Conservation (phyloP, 768 basidiomycete species). For the Mycena epipterygia region DNA sequence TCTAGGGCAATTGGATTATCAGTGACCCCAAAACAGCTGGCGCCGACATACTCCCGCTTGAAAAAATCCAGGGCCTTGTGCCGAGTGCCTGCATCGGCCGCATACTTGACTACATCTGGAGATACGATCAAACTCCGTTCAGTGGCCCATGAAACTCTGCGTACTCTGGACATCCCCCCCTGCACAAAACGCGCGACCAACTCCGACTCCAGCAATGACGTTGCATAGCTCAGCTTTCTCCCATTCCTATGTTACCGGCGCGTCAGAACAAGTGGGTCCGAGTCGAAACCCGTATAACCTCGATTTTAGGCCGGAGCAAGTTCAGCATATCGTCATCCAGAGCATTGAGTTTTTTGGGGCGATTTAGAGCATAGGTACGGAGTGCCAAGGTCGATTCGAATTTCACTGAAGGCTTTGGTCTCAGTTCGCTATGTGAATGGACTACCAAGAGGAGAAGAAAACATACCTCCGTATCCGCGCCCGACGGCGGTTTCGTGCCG, state of each 20-base stretch:
- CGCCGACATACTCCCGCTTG: slow-evolving; percentile 80
- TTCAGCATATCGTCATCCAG: slow-evolving; percentile 85
- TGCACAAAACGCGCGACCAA: slow-evolving; percentile 88
- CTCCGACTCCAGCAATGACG: slow-evolving; percentile 79
- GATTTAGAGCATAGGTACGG: slow-evolving; percentile 84
- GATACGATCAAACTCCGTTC: slow-evolving; percentile 5
- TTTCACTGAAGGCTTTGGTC: slow-evolving; percentile 63
- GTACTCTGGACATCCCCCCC: slow-evolving; percentile 94
- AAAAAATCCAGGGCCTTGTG: slow-evolving; percentile 87
- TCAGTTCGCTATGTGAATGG: slow-evolving; percentile 35
- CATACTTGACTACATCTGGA: slow-evolving; percentile 70
- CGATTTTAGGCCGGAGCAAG: slow-evolving; percentile 77
- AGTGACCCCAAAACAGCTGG: slow-evolving; percentile 27
- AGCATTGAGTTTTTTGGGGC: slow-evolving; percentile 85
- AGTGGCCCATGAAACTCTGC: slow-evolving; percentile 47
- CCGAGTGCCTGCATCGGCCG: slow-evolving; percentile 64
- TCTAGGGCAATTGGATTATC: slow-evolving; percentile 54
- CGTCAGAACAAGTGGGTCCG: slow-evolving; percentile 26
- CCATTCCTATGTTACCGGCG: slow-evolving; percentile 72
- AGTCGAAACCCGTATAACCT: slow-evolving; percentile 60
- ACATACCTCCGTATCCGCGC: slow-evolving; percentile 53
- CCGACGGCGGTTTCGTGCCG: slow-evolving; percentile 45
- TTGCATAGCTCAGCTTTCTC: slow-evolving; percentile 76
- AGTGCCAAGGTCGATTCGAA: slow-evolving; percentile 77
- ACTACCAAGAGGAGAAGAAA: slow-evolving; percentile 17